Conservation (phyloP, 1,284 basidiomycete species). For the Inonotus hispidus region DNA sequence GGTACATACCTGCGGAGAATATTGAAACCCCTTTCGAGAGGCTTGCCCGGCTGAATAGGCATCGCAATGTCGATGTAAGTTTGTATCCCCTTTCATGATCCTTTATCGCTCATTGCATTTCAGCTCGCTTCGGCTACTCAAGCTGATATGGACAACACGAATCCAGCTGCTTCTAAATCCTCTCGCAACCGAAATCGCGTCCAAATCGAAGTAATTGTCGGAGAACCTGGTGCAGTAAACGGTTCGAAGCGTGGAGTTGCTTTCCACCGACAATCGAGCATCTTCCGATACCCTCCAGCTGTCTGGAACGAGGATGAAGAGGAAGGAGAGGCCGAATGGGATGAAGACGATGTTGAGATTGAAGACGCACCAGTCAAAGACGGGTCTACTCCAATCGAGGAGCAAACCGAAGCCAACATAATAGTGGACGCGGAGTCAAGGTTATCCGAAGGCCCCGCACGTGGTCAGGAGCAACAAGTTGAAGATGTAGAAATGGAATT, state of each 20-base stretch:
- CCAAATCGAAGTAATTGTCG: conserved; percentile 1
- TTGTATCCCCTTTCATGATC: neutral
- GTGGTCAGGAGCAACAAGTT: conserved; percentile 30
- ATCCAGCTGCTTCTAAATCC: conserved; percentile 30
- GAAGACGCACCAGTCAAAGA: conserved; percentile 43
- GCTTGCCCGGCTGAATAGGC: conserved; percentile 93
- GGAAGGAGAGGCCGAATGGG: conserved; percentile 68
- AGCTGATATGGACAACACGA: conserved; percentile 54
- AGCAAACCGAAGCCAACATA: neutral
- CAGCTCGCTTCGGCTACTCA: conserved; percentile 74
- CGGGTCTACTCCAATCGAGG: conserved; percentile 28
- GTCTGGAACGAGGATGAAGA: conserved; percentile 82
- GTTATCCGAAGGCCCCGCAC: conserved; percentile 15
- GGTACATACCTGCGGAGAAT: conserved; percentile 98
- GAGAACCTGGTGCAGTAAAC: neutral
- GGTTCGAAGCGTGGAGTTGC: conserved; percentile 34
- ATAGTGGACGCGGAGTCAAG: conserved; percentile 24
- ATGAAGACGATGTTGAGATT: conserved; percentile 65
- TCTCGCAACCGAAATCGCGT: conserved; percentile 22
- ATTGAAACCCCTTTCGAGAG: conserved; percentile 98
- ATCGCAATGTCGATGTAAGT: conserved; percentile 93
- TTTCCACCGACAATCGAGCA: conserved; percentile 53
- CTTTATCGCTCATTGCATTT: neutral
- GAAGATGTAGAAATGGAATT: conserved; percentile 71
- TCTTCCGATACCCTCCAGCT: conserved; percentile 71